These are phyloP conservation scores for Massospora cicadina DNA, from an alignment of 371 early-diverging fungal genomes.

Conservation along the genomic window DNA sequence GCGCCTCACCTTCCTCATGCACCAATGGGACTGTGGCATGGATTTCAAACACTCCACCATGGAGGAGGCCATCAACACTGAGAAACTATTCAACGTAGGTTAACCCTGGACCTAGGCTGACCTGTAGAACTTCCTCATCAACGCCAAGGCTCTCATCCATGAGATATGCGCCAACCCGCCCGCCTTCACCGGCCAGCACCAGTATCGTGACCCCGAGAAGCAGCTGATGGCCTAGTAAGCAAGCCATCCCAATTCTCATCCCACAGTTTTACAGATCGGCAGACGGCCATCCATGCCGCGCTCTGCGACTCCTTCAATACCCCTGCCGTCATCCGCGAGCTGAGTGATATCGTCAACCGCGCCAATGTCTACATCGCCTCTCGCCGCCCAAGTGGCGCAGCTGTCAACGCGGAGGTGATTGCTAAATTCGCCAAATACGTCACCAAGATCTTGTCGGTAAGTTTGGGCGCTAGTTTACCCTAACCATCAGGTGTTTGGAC, in stretches of 20 bases:
- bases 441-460: constrained; percentile 42
- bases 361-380: constrained; percentile 64
- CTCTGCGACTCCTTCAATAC: constrained; percentile 94
- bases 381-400: constrained; percentile 22
- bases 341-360: constrained; percentile 59
- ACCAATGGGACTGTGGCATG: constrained; percentile 81
- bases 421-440: constrained; percentile 65
- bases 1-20: constrained; percentile 84
- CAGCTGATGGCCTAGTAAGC: constrained; percentile 29
- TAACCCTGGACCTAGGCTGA: constrained; percentile 1
- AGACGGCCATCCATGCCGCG: constrained; percentile 60
- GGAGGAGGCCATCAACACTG: constrained; percentile 69
- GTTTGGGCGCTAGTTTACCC: not conserved
- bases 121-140: constrained; percentile 65
- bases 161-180: constrained; percentile 27
- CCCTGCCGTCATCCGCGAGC: constrained; percentile 54
- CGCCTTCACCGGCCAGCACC: constrained; percentile 43
- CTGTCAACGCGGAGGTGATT: constrained; percentile 40
- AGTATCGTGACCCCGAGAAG: constrained; percentile 47
- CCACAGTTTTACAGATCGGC: constrained; percentile 20
- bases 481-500: constrained; percentile 39
- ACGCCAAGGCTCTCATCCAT: constrained; percentile 51
- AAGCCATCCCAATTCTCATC: constrained; percentile 1
- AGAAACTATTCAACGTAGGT: constrained; percentile 48
- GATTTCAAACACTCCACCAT: constrained; percentile 75